Conservation (phyloP, 169 alveolate genomes). For the Ophryocystis elektroscirrha region DNA sequence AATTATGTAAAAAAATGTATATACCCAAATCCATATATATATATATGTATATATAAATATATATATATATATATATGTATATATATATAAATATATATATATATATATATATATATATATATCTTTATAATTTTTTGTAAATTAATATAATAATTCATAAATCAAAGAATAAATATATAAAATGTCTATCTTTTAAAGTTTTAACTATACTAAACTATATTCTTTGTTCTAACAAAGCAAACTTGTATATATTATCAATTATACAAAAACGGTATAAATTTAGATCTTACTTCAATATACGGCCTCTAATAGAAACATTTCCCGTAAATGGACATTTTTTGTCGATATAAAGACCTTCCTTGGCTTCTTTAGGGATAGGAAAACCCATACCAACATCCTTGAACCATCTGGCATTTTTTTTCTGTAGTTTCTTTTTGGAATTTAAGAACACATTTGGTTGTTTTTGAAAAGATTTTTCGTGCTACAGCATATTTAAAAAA, state of each 20-base stretch:
- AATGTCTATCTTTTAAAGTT: too few species aligned
- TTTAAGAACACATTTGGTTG: conserved; percentile 27
- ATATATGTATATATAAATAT: not conserved
- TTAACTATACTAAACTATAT: too few species aligned
- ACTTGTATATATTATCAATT: too few species aligned
- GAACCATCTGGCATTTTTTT: conserved; percentile 60
- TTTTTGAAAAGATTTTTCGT: conserved; percentile 44
- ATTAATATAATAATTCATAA: not conserved
- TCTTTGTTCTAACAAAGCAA: too few species aligned
- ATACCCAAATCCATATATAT: too few species aligned
- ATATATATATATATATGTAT: not conserved
- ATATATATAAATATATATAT: not conserved
- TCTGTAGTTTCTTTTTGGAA: conserved; percentile 5
- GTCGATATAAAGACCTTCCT: conserved; percentile 87
- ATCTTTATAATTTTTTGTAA: not conserved
- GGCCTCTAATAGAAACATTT: conserved; percentile 87
- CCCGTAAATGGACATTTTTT: conserved; percentile 99
- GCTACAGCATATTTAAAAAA: conserved; percentile 9
- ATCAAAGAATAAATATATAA: not conserved
- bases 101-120: not conserved
- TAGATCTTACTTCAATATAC: conserved; percentile 62
- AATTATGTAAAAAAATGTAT: too few species aligned
- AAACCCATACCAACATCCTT: conserved; percentile 92
- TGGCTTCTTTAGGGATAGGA: conserved; percentile 91
- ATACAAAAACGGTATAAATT: too few species aligned